phyloP scores from a whole-genome alignment of 2,329 filamentous ascomycete genomes.

The Ophiostoma pallidulum region DNA sequence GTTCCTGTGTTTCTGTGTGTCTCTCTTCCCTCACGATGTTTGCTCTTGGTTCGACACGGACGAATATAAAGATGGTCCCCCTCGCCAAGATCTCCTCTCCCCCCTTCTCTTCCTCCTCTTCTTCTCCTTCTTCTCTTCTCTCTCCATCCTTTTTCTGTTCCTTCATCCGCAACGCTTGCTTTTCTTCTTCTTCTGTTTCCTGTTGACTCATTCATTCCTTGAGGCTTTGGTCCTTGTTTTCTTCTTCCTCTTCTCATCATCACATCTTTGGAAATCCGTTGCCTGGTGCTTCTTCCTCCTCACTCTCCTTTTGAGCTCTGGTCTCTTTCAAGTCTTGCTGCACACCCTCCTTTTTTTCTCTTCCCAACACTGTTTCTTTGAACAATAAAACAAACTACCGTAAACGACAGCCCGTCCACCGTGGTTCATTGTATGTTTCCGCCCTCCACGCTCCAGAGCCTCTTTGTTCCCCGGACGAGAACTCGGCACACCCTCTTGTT shows the following conservation, averaged over 20 bases:
- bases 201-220: slow-evolving; percentile 25
- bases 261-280: slow-evolving; percentile 17
- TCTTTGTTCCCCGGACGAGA: neutral
- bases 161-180: slow-evolving; percentile 3
- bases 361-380: neutral
- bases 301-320: slow-evolving; percentile 27
- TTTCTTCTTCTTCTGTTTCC: slow-evolving; percentile 5
- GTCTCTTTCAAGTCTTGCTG: too few relatives aligned
- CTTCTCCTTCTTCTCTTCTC: slow-evolving; percentile 1
- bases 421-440: slow-evolving; percentile 2
- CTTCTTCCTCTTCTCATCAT: slow-evolving; percentile 14
- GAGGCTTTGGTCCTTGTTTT: slow-evolving; percentile 27
- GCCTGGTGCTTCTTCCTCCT: slow-evolving; percentile 39
- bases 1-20: neutral
- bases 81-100: slow-evolving; percentile 7
- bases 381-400: neutral
- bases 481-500: neutral
- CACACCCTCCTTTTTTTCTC: neutral
- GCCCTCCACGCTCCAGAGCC: neutral
- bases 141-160: slow-evolving; percentile 6
- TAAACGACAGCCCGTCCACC: too few relatives aligned
- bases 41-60: neutral
- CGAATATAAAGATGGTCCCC: slow-evolving; percentile 16
- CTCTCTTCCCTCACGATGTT: neutral
- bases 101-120: slow-evolving; percentile 7